Evolutionary conservation across 208 protist species (phyloP), one percentile per base, ranked within the genome.

Genomic region (Trypanosoma melophagium): DNA sequence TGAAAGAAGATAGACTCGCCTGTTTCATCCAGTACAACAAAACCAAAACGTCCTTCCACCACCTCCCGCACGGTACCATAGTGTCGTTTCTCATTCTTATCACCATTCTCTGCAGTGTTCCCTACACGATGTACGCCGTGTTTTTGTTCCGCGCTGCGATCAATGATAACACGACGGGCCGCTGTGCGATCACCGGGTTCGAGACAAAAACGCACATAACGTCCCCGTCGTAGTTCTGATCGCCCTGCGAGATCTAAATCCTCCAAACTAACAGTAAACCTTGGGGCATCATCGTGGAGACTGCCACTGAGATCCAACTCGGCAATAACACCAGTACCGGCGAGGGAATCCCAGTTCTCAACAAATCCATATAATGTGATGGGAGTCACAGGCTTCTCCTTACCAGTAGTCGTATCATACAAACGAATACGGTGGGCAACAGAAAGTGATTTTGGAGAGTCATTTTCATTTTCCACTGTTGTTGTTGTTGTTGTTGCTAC

Each of bases 1-100:
- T 94, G 89, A 41, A 94, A 94, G 70, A 94, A 92, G 42, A 94
- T 80, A 28, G 83, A 92, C 49, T 88, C 81, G 0, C 89, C 86
- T 12, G 70, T 80, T 51, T 81, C 63, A 62, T 88, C 82, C 53
- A 92, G 75, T 0, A 79, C 54, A 44, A 94, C 73, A 66, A 94
- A 94, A 45, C 85, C 86, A 66, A 83, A 94, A 12, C 71, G 63
- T 16, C 44, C 67, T 7, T 64, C 66, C 22, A 76, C 67, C 38
- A 82, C 47, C 17, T 91, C 80, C 5, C 88, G 77, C 56, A 94
- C 78, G 13, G 75, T 69, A 7, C 88, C 88, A 60, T 40, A 51
- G 42, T 41, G 28, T 21, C 54, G 52, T 24, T 9, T 22, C 5
- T 25, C 58, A 16, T 55, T 1, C 24, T 40, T 17, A 7, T 5